Evolutionary conservation across 169 alveolate genomes (phyloP).

Genomic region (Eimeria tenella): DNA sequence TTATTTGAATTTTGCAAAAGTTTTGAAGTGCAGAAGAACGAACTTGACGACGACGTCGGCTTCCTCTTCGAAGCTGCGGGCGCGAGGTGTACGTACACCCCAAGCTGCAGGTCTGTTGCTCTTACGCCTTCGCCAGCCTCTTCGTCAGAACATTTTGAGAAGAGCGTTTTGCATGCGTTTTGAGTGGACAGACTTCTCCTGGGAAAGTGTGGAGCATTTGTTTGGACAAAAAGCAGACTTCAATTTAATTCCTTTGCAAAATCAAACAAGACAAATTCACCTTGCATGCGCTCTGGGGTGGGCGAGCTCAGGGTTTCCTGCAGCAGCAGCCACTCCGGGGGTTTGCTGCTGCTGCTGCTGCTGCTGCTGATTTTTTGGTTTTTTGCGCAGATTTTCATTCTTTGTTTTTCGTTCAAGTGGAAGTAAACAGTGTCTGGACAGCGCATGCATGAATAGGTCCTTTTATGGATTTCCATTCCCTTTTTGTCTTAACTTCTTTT

Average conservation of each 20-base stretch:
- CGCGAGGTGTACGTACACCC: neutral
- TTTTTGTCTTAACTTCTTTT: neutral
- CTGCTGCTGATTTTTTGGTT: neutral
- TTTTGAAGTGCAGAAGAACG: neutral
- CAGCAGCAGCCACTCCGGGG: conserved; percentile 39
- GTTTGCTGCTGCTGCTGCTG: neutral
- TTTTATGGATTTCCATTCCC: neutral
- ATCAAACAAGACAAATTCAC: neutral
- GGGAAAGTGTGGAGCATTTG: neutral
- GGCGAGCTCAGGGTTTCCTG: conserved; percentile 6
- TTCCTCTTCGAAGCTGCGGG: conserved; percentile 38
- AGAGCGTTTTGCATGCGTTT: neutral
- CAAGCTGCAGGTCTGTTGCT: neutral
- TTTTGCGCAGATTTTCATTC: conserved; percentile 20
- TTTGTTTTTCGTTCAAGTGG: neutral
- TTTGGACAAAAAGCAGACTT: neutral
- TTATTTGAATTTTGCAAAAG: neutral
- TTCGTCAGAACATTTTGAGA: conserved; percentile 42
- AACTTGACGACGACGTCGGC: conserved; percentile 1
- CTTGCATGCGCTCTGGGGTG: conserved; percentile 44
- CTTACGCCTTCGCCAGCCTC: conserved; percentile 35
- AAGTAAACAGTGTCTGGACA: conserved; percentile 27
- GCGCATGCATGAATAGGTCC: neutral
- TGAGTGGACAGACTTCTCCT: conserved; percentile 29
- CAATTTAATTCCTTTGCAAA: no score